Evolutionary conservation across 441 rosid genomes (phyloP).

Genomic region (Biscutella laevigata): DNA sequence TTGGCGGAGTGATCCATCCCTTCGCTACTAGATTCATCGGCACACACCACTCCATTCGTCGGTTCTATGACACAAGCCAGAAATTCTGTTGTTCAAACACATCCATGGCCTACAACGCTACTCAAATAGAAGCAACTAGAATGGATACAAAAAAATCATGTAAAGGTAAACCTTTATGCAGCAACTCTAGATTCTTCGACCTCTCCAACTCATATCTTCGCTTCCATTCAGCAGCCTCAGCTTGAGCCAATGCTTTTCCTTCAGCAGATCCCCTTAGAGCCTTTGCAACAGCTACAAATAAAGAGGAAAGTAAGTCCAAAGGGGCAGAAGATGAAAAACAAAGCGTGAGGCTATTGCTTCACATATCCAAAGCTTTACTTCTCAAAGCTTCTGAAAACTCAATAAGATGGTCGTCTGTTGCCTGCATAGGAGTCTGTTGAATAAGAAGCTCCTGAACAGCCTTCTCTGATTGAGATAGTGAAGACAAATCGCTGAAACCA

Average conservation of each 20-base stretch:
- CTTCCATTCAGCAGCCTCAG: constrained; percentile 98
- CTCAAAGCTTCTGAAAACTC: constrained; percentile 94
- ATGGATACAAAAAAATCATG: neutral
- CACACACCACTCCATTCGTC: constrained; percentile 26
- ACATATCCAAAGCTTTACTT: constrained; percentile 36
- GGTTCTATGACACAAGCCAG: constrained; percentile 35
- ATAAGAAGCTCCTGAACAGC: constrained; percentile 74
- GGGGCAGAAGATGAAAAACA: neutral
- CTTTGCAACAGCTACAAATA: constrained; percentile 87
- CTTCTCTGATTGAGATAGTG: constrained; percentile 62
- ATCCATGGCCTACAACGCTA: neutral
- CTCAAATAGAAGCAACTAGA: neutral
- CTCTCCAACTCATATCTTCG: constrained; percentile 82
- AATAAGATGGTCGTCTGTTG: constrained; percentile 75
- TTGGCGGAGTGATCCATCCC: constrained; percentile 31
- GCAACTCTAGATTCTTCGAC: constrained; percentile 40
- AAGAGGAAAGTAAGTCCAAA: constrained; percentile 11
- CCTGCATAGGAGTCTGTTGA: constrained; percentile 64
- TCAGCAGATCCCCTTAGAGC: constrained; percentile 89
- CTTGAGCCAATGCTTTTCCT: constrained; percentile 94
- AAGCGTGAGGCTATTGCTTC: neutral
- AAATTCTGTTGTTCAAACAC: constrained; percentile 11
- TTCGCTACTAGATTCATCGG: constrained; percentile 26
- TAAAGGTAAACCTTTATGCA: constrained; percentile 49
- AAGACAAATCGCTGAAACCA: constrained; percentile 37